A percentile compares a stretch with the other conserved stretches of the same genome.
These are phyloP conservation scores for Yamadazyma aaseri DNA, from an alignment of 1,139 yeast genomes.

Conservation along the genomic window DNA sequence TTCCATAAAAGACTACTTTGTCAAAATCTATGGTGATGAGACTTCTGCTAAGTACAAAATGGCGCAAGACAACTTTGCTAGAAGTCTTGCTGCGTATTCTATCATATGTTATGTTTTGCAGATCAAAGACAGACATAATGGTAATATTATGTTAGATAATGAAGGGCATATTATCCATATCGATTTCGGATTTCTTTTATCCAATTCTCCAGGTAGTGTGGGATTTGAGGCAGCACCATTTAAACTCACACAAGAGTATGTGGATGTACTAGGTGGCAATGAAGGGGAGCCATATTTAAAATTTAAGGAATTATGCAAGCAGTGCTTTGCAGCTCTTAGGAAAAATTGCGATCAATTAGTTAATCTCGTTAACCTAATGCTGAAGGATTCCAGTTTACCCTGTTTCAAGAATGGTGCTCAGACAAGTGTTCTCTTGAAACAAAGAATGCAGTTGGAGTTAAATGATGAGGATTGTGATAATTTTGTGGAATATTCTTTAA, in stretches of 20 bases:
- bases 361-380: conserved; percentile 88
- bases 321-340: conserved; percentile 71
- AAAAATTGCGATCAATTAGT: conserved; percentile 70
- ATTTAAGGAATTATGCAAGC: conserved; percentile 63
- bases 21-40: conserved; percentile 66
- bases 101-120: conserved; percentile 84
- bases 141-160: conserved; percentile 89
- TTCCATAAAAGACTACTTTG: conserved; percentile 74
- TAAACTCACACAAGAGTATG: conserved; percentile 83
- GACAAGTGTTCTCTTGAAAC: conserved; percentile 74
- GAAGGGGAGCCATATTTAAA: conserved; percentile 56
- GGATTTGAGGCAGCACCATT: conserved; percentile 98
- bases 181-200: conserved; percentile 89
- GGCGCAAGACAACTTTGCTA: conserved; percentile 83
- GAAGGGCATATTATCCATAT: conserved; percentile 96
- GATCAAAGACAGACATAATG: conserved; percentile 94
- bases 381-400: conserved; percentile 82
- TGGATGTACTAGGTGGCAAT: conserved; percentile 80
- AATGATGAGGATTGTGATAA: conserved; percentile 70
- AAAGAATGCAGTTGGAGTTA: conserved; percentile 76
- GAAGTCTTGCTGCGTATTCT: conserved; percentile 85
- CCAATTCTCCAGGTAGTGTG: conserved; percentile 94
- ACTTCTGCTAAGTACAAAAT: conserved; percentile 51
- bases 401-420: conserved; percentile 87
- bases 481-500: conserved; percentile 72